Evolutionary conservation across 371 early-diverging fungal species (phyloP), one percentile per base, ranked within the genome.

Genomic region (Vairimorpha necatrix): DNA sequence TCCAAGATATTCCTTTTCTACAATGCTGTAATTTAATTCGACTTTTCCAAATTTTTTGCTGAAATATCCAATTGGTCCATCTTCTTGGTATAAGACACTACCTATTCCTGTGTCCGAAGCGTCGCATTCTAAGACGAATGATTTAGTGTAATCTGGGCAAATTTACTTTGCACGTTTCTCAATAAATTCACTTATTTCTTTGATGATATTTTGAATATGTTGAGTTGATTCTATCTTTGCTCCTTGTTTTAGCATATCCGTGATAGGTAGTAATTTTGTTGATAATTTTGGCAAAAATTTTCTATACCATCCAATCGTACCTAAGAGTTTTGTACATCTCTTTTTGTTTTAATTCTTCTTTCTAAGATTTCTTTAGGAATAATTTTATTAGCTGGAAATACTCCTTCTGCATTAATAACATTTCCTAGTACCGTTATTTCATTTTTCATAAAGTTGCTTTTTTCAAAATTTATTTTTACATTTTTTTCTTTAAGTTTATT

Each of bases 1-100:
- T 2, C 71, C 79, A 13, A 70, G 46, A 18, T 65, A 20, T 61
- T 79, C 79, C 50, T 72, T 72, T 33, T 81, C 82, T 46, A 73
- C 62, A n/a, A 71, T 74, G 9, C 22, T 60, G 36, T 71, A 78
- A 13, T 71, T 79, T 66, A 34, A 28, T 76, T 81, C 74, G 24
- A 67, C 26, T 66, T 38, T 22, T 2, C 4, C 38, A 24, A 79
- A 67, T 58, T 65, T 48, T 73, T 62, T 78, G 14, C 48, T 36
- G 47, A 22, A 36, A 33, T 69, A 34, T n/a, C 66, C 62, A 22
- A 56, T 63, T 26, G 20, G 1, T 73, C 47, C 42, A 24, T 66
- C 67, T 61, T 69, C 61, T 47, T 81, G 81, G 0, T 24, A 9
- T 61, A 81, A 42, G 1, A 78, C 72, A 1, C 42, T 66, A 28